Conservation (phyloP, 2,329 filamentous ascomycete genomes). For the Bipolaris oryzae region DNA sequence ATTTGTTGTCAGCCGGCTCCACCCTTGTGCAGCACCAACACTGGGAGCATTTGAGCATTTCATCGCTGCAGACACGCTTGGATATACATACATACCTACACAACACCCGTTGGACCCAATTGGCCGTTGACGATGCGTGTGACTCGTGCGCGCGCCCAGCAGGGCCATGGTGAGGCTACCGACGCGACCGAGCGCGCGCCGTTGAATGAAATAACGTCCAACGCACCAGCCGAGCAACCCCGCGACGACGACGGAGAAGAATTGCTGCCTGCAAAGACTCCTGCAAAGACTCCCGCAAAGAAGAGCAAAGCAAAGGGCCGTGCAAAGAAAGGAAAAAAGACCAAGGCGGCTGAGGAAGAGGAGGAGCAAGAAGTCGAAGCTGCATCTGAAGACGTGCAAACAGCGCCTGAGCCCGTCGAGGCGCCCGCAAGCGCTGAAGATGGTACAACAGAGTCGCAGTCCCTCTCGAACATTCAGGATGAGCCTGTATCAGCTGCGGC, state of each 20-base stretch:
- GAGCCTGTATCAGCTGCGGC: constrained; percentile 6
- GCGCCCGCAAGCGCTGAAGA: constrained; percentile 29
- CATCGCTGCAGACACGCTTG: constrained; percentile 15
- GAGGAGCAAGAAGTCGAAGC: constrained; percentile 22
- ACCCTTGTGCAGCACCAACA: constrained; percentile 22
- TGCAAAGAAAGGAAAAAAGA: constrained; percentile 36
- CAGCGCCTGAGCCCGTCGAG: constrained; percentile 26
- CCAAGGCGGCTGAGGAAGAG: constrained; percentile 25
- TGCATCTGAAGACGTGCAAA: constrained; percentile 29
- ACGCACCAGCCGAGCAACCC: constrained; percentile 29
- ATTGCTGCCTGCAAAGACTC: constrained; percentile 32
- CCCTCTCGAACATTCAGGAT: constrained; percentile 23
- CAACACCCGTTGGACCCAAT: constrained; percentile 1
- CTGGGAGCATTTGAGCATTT: constrained; percentile 23
- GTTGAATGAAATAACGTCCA: constrained; percentile 51
- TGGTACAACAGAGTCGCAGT: constrained; percentile 26
- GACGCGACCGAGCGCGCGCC: constrained; percentile 47
- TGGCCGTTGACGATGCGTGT: constrained; percentile 46
- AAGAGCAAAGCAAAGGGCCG: constrained; percentile 36
- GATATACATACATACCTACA: constrained; percentile 8
- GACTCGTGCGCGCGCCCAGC: constrained; percentile 53
- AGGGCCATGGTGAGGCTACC: constrained; percentile 46
- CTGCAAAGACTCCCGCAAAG: constrained; percentile 40
- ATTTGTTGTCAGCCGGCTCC: constrained; percentile 28
- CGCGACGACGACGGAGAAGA: constrained; percentile 19